Percentiles rank a stretch among this genome's conserved stretches.
Evolutionary conservation across 208 protist genomes (phyloP).

Genomic region (Leptomonas pyrrhocoris): DNA sequence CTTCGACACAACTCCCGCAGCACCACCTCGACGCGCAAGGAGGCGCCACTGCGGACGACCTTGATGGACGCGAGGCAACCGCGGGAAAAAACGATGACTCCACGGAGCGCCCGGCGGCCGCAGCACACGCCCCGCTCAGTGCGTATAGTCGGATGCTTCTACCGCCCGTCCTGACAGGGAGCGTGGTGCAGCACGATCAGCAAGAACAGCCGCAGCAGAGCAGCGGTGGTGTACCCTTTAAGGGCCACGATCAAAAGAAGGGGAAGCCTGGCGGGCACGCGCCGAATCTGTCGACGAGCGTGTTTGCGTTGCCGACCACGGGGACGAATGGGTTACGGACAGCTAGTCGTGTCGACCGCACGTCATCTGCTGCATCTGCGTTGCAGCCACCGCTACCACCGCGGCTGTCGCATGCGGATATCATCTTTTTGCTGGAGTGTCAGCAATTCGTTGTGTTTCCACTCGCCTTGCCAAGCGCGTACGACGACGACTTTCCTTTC

Average conservation of each 20-base stretch:
- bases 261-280: background rate
- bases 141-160: conserved; percentile 35
- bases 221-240: background rate
- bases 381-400: conserved; percentile 5
- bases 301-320: background rate
- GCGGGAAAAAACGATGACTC: too few species aligned
- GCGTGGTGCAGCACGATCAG: conserved; percentile 2
- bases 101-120: background rate
- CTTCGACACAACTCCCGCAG: background rate
- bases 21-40: background rate
- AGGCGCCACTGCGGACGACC: too few species aligned
- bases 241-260: background rate
- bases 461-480: conserved; percentile 31
- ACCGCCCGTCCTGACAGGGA: conserved; percentile 21
- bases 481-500: background rate
- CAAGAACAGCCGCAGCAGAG: conserved; percentile 11
- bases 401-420: conserved; percentile 41
- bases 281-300: background rate
- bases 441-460: conserved; percentile 56
- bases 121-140: conserved; percentile 9
- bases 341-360: background rate
- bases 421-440: conserved; percentile 46
- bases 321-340: too few species aligned
- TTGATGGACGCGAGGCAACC: background rate
- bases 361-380: background rate